Evolutionary conservation across 192 early-diverging fungal genomes (phyloP).

Genomic region (Mortierella alpina): DNA sequence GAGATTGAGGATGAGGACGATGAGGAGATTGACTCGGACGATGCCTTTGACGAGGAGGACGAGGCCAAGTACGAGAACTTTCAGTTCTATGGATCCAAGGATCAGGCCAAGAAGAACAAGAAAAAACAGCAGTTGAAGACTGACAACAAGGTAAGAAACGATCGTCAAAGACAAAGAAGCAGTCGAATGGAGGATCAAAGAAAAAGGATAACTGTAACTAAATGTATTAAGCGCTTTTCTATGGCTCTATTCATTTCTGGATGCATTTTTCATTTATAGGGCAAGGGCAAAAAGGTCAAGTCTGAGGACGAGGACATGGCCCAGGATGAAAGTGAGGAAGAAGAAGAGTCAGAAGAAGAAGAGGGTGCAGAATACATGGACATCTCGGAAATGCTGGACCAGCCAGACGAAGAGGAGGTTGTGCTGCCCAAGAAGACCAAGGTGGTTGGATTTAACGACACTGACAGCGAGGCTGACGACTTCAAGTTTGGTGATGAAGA

Average conservation of each 20-base stretch:
- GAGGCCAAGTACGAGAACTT: constrained; percentile 86
- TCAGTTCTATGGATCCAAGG: constrained; percentile 66
- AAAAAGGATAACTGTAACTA: background rate
- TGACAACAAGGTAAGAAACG: constrained; percentile 22
- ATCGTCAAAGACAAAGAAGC: background rate
- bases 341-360: constrained; percentile 53
- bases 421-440: constrained; percentile 53
- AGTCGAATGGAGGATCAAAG: no score
- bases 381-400: constrained; percentile 50
- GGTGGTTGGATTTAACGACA: constrained; percentile 52
- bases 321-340: constrained; percentile 48
- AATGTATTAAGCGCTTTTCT: background rate
- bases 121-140: constrained; percentile 17
- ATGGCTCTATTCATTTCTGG: background rate
- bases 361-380: constrained; percentile 51
- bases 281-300: constrained; percentile 24
- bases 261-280: background rate
- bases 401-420: constrained; percentile 45
- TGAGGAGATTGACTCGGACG: constrained; percentile 94
- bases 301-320: constrained; percentile 45
- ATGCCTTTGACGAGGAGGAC: constrained; percentile 87
- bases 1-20: constrained; percentile 89
- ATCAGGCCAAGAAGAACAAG: constrained; percentile 41
- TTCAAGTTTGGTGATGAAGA: constrained; percentile 38
- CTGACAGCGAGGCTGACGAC: constrained; percentile 46